Conservation (phyloP, 1,284 basidiomycete genomes). For the Ganoderma leucocontextum region DNA sequence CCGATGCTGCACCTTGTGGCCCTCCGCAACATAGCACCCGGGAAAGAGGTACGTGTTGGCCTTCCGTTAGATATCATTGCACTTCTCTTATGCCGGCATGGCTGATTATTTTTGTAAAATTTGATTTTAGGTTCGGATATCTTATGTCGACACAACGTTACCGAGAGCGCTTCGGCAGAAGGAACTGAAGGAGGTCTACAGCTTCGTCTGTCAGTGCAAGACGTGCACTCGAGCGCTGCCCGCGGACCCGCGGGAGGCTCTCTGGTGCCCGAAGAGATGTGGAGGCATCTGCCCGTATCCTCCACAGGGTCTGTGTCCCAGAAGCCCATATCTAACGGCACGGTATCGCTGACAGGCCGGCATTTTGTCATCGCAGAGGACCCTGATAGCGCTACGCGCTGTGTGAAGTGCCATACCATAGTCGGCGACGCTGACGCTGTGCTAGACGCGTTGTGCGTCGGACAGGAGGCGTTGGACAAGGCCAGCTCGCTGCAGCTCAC, state of each 20-base stretch:
- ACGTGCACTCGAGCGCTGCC: conserved; percentile 53
- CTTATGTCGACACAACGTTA: conserved; percentile 88
- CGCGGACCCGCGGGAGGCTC: conserved; percentile 74
- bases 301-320: conserved; percentile 54
- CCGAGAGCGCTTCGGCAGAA: conserved; percentile 65
- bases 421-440: conserved; percentile 62
- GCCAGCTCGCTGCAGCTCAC: conserved; percentile 66
- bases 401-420: conserved; percentile 62
- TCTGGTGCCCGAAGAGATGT: conserved; percentile 73
- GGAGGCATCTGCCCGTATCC: conserved; percentile 67
- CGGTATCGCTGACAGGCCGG: conserved; percentile 14
- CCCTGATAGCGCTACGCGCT: conserved; percentile 50
- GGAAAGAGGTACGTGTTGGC: conserved; percentile 69
- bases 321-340: background rate
- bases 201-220: conserved; percentile 79
- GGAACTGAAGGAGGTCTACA: conserved; percentile 77
- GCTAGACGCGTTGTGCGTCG: conserved; percentile 67
- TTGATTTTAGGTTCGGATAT: conserved; percentile 61
- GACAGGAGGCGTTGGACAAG: conserved; percentile 75
- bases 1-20: conserved; percentile 79
- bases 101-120: conserved; percentile 1
- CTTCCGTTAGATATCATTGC: background rate
- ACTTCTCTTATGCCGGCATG: conserved; percentile 15
- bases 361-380: conserved; percentile 47
- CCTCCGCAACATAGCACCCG: conserved; percentile 65